phyloP scores from a whole-genome alignment of 257 asterid species.

The Penstemon davidsonii region DNA sequence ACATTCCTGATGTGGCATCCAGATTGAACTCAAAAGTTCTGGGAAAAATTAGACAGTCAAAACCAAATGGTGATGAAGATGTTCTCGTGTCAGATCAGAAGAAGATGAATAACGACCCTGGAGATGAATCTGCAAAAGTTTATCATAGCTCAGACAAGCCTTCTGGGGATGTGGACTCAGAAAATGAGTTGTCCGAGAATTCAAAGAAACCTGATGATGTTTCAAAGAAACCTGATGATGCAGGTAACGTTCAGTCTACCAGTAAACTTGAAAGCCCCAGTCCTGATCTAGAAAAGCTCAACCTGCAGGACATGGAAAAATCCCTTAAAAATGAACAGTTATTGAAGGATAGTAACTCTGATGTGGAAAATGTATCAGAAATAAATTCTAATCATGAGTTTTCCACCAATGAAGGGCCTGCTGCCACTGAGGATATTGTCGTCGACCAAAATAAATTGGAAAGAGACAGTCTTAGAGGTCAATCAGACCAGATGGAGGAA shows the following conservation, averaged over 20 bases:
- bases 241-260: conserved; percentile 30
- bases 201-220: conserved; percentile 36
- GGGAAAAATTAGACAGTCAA: conserved; percentile 32
- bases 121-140: conserved; percentile 37
- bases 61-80: conserved; percentile 36
- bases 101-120: conserved; percentile 35
- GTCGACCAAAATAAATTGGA: conserved; percentile 40
- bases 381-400: conserved; percentile 42
- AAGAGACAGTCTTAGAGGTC: conserved; percentile 34
- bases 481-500: conserved; percentile 28
- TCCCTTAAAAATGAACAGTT: conserved; percentile 35
- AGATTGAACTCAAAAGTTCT: conserved; percentile 40
- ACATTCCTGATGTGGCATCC: conserved; percentile 44
- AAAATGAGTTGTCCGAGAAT: conserved; percentile 46
- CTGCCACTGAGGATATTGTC: conserved; percentile 37
- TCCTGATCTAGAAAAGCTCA: conserved; percentile 40
- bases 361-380: conserved; percentile 40
- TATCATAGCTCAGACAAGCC: conserved; percentile 44
- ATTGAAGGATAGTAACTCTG: conserved; percentile 41
- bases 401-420: conserved; percentile 41
- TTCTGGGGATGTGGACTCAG: conserved; percentile 42
- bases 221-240: conserved; percentile 36
- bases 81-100: conserved; percentile 39
- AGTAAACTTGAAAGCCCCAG: conserved; percentile 28
- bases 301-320: conserved; percentile 29